Percentiles rank a stretch among this genome's conserved stretches.
Conservation (phyloP, 23 red algal genomes). For the Agarophyton chilense region DNA sequence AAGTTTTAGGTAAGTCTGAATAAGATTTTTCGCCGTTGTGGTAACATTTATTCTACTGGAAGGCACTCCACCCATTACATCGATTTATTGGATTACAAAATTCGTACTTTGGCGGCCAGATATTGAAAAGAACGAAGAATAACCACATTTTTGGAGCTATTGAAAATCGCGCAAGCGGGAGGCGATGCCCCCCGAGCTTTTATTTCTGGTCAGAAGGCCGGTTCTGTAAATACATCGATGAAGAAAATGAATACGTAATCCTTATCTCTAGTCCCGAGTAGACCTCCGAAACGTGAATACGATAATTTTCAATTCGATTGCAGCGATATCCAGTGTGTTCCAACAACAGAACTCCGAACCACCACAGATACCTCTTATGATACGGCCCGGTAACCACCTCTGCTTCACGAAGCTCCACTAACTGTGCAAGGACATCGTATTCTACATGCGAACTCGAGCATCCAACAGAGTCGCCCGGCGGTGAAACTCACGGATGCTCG, state of each 20-base stretch:
- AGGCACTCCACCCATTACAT: constrained; percentile 2
- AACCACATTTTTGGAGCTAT: no score
- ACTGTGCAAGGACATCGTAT: no score
- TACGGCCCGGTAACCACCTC: no score
- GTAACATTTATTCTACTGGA: constrained; percentile 3
- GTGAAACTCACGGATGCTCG: no score
- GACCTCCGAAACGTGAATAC: not conserved
- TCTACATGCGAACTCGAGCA: no score
- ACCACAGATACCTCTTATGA: no score
- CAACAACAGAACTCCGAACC: not conserved
- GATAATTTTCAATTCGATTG: not conserved
- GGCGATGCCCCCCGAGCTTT: not conserved
- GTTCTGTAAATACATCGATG: not conserved
- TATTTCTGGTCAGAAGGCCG: not conserved
- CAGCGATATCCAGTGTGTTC: not conserved
- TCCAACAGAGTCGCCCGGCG: no score
- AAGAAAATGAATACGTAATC: not conserved
- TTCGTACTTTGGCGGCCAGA: no score
- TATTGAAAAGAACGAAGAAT: no score
- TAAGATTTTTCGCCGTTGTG: not conserved
- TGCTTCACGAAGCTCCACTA: no score
- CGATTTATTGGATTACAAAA: not conserved
- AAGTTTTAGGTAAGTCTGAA: not conserved
- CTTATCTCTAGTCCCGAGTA: not conserved
- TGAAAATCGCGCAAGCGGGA: no score